phyloP scores from a whole-genome alignment of 257 asterid genomes.

The Solanum habrochaites region DNA sequence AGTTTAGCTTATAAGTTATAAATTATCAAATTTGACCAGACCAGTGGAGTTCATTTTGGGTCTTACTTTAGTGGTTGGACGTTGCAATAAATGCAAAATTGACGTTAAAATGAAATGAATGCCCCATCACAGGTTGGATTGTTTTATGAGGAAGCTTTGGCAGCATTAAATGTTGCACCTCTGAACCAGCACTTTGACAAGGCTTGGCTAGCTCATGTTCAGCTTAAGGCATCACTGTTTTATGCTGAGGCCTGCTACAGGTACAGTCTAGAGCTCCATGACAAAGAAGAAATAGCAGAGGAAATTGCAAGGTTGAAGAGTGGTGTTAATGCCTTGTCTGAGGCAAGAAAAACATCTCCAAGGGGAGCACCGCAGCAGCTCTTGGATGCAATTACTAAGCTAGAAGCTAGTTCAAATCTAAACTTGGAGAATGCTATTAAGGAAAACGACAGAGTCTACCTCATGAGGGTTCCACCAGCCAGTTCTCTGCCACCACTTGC shows the following conservation, averaged over 20 bases:
- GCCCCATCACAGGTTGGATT: conserved; percentile 52
- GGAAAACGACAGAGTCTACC: conserved; percentile 96
- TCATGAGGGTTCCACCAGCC: conserved; percentile 88
- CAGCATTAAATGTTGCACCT: conserved; percentile 56
- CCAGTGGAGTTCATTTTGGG: background rate
- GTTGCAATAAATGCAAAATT: background rate
- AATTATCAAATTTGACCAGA: background rate
- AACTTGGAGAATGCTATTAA: conserved; percentile 84
- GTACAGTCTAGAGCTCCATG: conserved; percentile 84
- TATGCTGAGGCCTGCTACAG: conserved; percentile 91
- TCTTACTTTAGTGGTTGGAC: background rate
- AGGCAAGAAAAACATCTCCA: conserved; percentile 70
- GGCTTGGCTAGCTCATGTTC: conserved; percentile 89
- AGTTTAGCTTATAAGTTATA: background rate
- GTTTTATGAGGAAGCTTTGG: conserved; percentile 89
- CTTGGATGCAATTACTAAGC: conserved; percentile 60
- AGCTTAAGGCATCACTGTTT: conserved; percentile 85
- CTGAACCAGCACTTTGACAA: conserved; percentile 88
- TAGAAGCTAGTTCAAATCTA: conserved; percentile 56
- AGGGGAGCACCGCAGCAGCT: conserved; percentile 89
- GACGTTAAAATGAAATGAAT: background rate
- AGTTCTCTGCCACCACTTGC: conserved; percentile 83
- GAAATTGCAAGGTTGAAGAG: conserved; percentile 93
- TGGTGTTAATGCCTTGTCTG: conserved; percentile 60
- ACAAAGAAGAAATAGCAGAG: conserved; percentile 92